phyloP scores from a whole-genome alignment of 2,329 filamentous ascomycete species.

The Botryosphaeria dothidea region DNA sequence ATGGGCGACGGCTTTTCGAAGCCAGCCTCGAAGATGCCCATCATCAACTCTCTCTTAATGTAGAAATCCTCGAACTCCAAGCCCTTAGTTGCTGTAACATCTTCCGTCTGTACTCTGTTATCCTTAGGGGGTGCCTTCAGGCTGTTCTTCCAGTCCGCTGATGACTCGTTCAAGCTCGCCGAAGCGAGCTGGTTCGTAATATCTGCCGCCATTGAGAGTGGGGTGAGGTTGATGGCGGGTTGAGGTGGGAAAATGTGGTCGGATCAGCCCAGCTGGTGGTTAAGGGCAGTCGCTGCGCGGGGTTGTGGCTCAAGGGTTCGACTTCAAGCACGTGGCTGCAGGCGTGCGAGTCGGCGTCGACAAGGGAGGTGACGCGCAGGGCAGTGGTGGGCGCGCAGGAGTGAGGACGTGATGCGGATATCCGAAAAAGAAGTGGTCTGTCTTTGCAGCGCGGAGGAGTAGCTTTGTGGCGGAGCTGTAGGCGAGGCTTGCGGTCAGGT shows the following conservation, averaged over 20 bases:
- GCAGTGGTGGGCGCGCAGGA: not conserved
- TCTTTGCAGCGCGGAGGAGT: not conserved
- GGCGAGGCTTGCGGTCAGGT: not conserved
- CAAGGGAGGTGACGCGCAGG: not conserved
- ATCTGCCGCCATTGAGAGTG: constrained; percentile 45
- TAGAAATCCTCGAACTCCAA: constrained; percentile 97
- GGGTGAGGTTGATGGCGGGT: not conserved
- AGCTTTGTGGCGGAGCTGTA: constrained; percentile 8
- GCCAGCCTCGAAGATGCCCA: constrained; percentile 98
- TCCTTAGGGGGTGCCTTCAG: constrained; percentile 74
- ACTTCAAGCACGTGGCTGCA: not conserved
- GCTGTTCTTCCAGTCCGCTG: constrained; percentile 72
- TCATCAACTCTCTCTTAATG: constrained; percentile 91
- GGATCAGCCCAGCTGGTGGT: not conserved
- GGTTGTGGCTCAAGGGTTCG: constrained; percentile 10
- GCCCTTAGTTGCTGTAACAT: constrained; percentile 97
- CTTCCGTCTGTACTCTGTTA: constrained; percentile 81
- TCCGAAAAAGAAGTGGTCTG: not conserved
- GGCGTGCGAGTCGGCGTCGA: constrained; percentile 11
- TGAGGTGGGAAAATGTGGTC: not conserved
- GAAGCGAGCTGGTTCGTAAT: constrained; percentile 59
- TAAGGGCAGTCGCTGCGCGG: not conserved
- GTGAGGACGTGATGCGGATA: not conserved
- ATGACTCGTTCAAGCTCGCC: constrained; percentile 52
- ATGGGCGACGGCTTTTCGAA: constrained; percentile 99